phyloP scores from a whole-genome alignment of 805 yeast species.

The Saturnispora halmiae region DNA sequence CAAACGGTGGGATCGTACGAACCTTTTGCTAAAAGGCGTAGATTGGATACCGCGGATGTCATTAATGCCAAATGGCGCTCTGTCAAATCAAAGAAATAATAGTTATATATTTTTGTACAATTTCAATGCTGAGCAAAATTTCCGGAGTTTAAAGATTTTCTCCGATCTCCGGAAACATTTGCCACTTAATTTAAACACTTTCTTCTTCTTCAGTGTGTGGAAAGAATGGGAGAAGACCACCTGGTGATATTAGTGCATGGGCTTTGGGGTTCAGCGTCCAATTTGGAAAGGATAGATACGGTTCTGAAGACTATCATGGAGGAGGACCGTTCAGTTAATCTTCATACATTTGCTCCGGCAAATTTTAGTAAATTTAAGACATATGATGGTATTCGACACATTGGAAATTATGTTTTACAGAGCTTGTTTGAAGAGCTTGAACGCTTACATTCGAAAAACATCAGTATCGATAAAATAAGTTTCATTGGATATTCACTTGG shows the following conservation, averaged over 20 bases:
- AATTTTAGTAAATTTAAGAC: conserved; percentile 66
- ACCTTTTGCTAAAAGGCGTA: conserved; percentile 46
- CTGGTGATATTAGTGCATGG: conserved; percentile 72
- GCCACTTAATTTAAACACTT: neutral
- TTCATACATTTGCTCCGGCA: conserved; percentile 41
- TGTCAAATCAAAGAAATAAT: conserved; percentile 28
- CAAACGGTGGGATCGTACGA: conserved; percentile 47
- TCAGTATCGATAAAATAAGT: conserved; percentile 46
- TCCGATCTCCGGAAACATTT: neutral
- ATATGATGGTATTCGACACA: conserved; percentile 73
- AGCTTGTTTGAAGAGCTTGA: conserved; percentile 47
- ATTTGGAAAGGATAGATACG: conserved; percentile 41
- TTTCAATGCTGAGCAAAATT: conserved; percentile 1
- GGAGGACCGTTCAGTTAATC: conserved; percentile 17
- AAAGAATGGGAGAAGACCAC: conserved; percentile 31
- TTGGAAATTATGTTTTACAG: conserved; percentile 59
- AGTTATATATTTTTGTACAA: neutral
- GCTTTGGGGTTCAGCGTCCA: conserved; percentile 60
- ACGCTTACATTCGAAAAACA: conserved; percentile 20
- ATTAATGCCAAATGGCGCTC: conserved; percentile 56
- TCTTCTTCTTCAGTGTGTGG: neutral
- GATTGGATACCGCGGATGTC: conserved; percentile 55
- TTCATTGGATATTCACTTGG: conserved; percentile 86
- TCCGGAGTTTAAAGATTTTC: neutral
- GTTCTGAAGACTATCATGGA: conserved; percentile 32